These are phyloP conservation scores for Lipomyces yarrowii DNA, from an alignment of 1,139 yeast species.

Conservation along the genomic window DNA sequence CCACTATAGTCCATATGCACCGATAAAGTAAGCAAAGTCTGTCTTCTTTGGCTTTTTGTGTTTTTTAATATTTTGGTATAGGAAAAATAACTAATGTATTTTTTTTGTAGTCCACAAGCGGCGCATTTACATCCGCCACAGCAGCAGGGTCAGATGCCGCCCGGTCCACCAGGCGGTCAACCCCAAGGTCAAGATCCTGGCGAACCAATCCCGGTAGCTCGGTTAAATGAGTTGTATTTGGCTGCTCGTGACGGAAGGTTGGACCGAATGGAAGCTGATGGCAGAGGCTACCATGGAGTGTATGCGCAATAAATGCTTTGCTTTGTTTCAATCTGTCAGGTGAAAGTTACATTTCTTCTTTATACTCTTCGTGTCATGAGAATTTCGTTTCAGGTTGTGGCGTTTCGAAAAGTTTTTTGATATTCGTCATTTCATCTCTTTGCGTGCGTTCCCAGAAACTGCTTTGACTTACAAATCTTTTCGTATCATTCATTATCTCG, in stretches of 20 bases:
- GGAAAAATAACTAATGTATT: slow-evolving; percentile 10
- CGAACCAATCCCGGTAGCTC: slow-evolving; percentile 46
- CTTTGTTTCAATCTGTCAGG: not conserved
- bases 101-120: slow-evolving; percentile 37
- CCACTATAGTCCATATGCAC: slow-evolving; percentile 45
- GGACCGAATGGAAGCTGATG: slow-evolving; percentile 51
- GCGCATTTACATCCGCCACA: slow-evolving; percentile 39
- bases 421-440: slow-evolving; percentile 10
- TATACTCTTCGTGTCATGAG: not conserved
- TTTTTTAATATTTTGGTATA: slow-evolving; percentile 11
- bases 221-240: slow-evolving; percentile 52
- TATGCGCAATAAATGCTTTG: slow-evolving; percentile 43
- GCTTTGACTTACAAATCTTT: slow-evolving; percentile 3
- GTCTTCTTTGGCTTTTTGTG: slow-evolving; percentile 14
- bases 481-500: slow-evolving; percentile 7
- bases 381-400: slow-evolving; percentile 16
- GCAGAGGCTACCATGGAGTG: slow-evolving; percentile 49
- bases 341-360: slow-evolving; percentile 6
- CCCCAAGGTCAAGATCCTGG: slow-evolving; percentile 40
- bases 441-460: slow-evolving; percentile 12
- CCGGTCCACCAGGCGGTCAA: slow-evolving; percentile 30
- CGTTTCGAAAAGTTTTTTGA: slow-evolving; percentile 24
- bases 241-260: slow-evolving; percentile 54
- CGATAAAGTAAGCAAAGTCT: slow-evolving; percentile 37
- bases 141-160: slow-evolving; percentile 31